Evolutionary conservation across 768 basidiomycete genomes (phyloP).

Genomic region (Leccinum olivaceopallidum): DNA sequence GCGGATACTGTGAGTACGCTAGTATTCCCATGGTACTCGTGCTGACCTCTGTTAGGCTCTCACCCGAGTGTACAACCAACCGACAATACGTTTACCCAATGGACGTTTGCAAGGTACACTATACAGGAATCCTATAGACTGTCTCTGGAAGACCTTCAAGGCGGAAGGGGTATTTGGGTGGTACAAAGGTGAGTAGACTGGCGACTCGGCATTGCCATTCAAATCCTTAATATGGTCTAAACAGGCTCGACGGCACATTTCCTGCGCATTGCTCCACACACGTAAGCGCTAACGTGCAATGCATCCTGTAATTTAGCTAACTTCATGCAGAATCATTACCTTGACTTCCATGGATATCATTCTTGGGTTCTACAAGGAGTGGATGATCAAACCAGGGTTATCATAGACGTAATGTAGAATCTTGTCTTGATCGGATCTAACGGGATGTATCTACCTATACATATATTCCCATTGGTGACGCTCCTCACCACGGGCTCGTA

Average conservation of each 20-base stretch:
- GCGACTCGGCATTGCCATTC: background rate
- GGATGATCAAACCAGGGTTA: slow-evolving; percentile 11
- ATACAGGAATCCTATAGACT: slow-evolving; percentile 93
- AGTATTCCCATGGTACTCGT: background rate
- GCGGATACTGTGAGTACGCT: slow-evolving; percentile 74
- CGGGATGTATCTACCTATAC: background rate
- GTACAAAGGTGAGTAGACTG: slow-evolving; percentile 76
- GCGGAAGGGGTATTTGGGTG: slow-evolving; percentile 89
- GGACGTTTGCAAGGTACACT: slow-evolving; percentile 73
- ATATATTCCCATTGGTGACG: background rate
- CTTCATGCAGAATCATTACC: slow-evolving; percentile 70
- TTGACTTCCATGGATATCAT: slow-evolving; percentile 87
- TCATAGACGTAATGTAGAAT: slow-evolving; percentile 12
- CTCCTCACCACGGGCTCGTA: slow-evolving; percentile 19
- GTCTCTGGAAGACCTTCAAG: slow-evolving; percentile 93
- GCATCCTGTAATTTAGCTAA: slow-evolving; percentile 3
- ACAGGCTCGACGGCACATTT: slow-evolving; percentile 92
- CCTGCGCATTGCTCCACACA: slow-evolving; percentile 88
- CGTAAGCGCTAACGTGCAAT: slow-evolving; percentile 48
- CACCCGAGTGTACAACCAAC: slow-evolving; percentile 97
- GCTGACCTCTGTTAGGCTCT: slow-evolving; percentile 53
- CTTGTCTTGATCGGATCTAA: background rate
- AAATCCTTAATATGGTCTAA: background rate
- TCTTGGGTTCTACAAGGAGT: slow-evolving; percentile 61
- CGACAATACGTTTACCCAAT: slow-evolving; percentile 67